Percentiles rank a stretch among this genome's conserved stretches.
These are phyloP conservation scores for Corrigiola litoralis DNA, from an alignment of 179 eudicot genomes.

Conservation along the genomic window DNA sequence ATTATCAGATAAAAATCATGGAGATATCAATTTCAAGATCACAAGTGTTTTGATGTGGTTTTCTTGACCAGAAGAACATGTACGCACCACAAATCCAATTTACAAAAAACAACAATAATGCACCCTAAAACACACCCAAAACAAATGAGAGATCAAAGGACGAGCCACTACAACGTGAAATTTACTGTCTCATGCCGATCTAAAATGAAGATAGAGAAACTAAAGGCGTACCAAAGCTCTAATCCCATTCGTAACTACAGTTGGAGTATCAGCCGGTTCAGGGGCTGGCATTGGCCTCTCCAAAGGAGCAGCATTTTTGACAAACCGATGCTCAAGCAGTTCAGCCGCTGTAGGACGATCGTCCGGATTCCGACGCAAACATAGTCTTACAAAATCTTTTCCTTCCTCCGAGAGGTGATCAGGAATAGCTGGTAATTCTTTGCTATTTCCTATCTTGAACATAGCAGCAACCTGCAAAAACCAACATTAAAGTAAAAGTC, in stretches of 20 bases:
- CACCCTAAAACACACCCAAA: too few relatives aligned
- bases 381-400: conserved; percentile 78
- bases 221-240: conserved; percentile 32
- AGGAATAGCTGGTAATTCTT: conserved; percentile 86
- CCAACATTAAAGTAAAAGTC: conserved; percentile 5
- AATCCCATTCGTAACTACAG: conserved; percentile 38
- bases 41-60: too few relatives aligned
- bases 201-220: background rate
- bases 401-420: conserved; percentile 85
- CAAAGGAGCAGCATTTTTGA: conserved; percentile 57
- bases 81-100: background rate
- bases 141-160: too few relatives aligned
- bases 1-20: background rate
- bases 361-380: conserved; percentile 73
- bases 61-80: too few relatives aligned
- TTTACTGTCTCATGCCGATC: too few relatives aligned
- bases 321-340: conserved; percentile 82
- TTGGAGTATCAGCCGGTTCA: conserved; percentile 47
- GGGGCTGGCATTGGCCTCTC: conserved; percentile 50
- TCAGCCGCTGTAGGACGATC: conserved; percentile 74
- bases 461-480: conserved; percentile 76
- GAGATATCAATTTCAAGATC: background rate
- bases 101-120: too few relatives aligned
- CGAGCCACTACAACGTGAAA: too few relatives aligned
- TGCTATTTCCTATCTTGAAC: conserved; percentile 94